Evolutionary conservation across 2,329 filamentous ascomycete species (phyloP), one percentile per base, ranked within the genome.

Genomic region (Calonectria ilicicola): DNA sequence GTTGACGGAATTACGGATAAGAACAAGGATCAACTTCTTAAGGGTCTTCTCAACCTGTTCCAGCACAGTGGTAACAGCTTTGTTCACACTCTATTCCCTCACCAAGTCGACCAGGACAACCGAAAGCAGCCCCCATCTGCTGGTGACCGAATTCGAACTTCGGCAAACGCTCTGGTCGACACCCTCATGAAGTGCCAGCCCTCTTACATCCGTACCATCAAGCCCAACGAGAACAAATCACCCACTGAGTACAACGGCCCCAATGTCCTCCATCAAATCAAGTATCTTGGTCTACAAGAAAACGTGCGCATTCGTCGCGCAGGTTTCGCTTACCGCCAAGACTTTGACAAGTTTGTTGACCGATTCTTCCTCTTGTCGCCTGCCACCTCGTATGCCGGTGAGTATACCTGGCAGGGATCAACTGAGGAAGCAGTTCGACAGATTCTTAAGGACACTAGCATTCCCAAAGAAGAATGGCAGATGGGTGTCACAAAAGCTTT

Each of bases 161-260:
- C 97, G 23, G 97, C 97, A 10, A 99, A 99, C 81, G 95, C 97
- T 53, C 89, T 99, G 23, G 97, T 99, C 1, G 92, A 96, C 1
- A 98, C 97, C 1, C 85, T 99, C 79, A 98, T 98, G 96, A 98
- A 98, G 85, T 96, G 95, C 69, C 95, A 97, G 78, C 97, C 97
- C 1, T 98, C 96, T 3, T 99, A 99, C 82, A 99, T 99, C 79
- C 95, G 97, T 82, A 99, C 97, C 0, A 98, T 99, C 87, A 99
- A 99, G 85, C 97, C 97, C 2, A 99, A 99, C 86, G 97, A 99
- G 85, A 98, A 98, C 87, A 99, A 98, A 84, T 98, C 96, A 3
- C 93, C 95, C 0, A 93, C 92, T 14, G 97, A 99, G 82, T 99
- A 98, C 84, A 98, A 98, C 79, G 90, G 91, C 23, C 92, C 92